phyloP scores from a whole-genome alignment of 352 stramenopile genomes.

The Globisporangium recalcitrans region DNA sequence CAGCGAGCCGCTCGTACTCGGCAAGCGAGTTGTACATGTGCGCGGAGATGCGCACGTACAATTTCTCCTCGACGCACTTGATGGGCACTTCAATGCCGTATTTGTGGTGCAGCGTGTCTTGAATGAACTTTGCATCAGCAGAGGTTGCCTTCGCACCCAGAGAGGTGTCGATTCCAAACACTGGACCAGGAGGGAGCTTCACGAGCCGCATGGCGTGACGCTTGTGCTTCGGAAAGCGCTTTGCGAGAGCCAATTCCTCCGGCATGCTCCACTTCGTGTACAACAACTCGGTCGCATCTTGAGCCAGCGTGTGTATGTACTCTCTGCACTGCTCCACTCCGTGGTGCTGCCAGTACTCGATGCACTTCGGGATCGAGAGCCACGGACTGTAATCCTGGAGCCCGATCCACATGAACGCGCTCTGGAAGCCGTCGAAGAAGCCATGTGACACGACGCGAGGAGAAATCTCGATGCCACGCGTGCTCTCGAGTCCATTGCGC shows the following conservation, averaged over 20 bases:
- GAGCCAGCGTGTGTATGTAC: slow-evolving; percentile 62
- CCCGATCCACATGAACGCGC: slow-evolving; percentile 91
- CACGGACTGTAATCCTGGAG: slow-evolving; percentile 89
- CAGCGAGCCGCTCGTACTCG: slow-evolving; percentile 78
- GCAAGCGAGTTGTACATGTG: slow-evolving; percentile 90
- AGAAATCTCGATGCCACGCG: slow-evolving; percentile 18
- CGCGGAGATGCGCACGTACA: slow-evolving; percentile 89
- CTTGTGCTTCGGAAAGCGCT: slow-evolving; percentile 46
- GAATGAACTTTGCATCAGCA: slow-evolving; percentile 85
- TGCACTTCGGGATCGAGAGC: slow-evolving; percentile 77
- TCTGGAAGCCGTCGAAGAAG: slow-evolving; percentile 85
- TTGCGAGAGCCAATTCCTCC: slow-evolving; percentile 27
- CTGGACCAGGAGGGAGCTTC: slow-evolving; percentile 39
- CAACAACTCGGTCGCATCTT: slow-evolving; percentile 54
- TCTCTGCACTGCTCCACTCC: slow-evolving; percentile 33
- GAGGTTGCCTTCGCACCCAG: slow-evolving; percentile 48
- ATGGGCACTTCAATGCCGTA: slow-evolving; percentile 90
- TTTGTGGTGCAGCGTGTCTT: slow-evolving; percentile 82
- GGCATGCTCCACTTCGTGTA: slow-evolving; percentile 55
- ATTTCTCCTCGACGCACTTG: slow-evolving; percentile 82
- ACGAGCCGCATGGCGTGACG: slow-evolving; percentile 74
- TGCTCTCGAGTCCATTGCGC: slow-evolving; percentile 21
- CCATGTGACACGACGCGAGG: slow-evolving; percentile 91
- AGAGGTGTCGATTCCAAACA: slow-evolving; percentile 42
- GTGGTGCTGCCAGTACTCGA: slow-evolving; percentile 80